phyloP scores from a whole-genome alignment of 495 filamentous ascomycete species.

The Penicillium arizonense region DNA sequence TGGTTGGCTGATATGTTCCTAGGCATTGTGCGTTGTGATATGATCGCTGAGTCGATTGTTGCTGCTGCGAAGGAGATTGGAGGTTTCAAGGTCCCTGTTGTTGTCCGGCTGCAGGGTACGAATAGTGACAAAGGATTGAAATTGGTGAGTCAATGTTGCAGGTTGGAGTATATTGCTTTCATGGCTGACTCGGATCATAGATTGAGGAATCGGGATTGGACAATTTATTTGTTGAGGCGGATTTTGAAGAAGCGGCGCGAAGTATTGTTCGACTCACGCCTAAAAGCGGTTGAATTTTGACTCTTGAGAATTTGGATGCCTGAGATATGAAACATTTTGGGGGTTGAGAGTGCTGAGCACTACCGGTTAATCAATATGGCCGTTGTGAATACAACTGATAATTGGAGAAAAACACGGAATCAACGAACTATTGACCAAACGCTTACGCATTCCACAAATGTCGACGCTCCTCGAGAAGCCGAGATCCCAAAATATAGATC shows the following conservation, averaged over 20 bases:
- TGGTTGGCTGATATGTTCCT: not conserved
- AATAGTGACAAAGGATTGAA: slow-evolving; percentile 25
- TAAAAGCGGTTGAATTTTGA: not conserved
- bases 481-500: too few relatives aligned
- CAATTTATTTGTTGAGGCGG: slow-evolving; percentile 23
- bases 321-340: too few relatives aligned
- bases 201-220: slow-evolving; percentile 19
- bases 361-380: too few relatives aligned
- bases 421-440: too few relatives aligned
- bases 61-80: slow-evolving; percentile 19
- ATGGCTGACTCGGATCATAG: slow-evolving; percentile 1
- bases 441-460: too few relatives aligned
- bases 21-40: slow-evolving; percentile 38
- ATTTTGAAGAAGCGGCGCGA: slow-evolving; percentile 27
- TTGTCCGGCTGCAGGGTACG: slow-evolving; percentile 33
- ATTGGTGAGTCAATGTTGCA: slow-evolving; percentile 11
- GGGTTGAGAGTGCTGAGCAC: too few relatives aligned
- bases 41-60: slow-evolving; percentile 35
- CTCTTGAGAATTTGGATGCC: not conserved
- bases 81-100: slow-evolving; percentile 28
- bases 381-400: too few relatives aligned
- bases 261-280: slow-evolving; percentile 14
- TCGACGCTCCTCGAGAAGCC: too few relatives aligned
- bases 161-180: not conserved
- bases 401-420: too few relatives aligned